phyloP scores from a whole-genome alignment of 2,329 filamentous ascomycete species.

The Trichothecium sympodiale region DNA sequence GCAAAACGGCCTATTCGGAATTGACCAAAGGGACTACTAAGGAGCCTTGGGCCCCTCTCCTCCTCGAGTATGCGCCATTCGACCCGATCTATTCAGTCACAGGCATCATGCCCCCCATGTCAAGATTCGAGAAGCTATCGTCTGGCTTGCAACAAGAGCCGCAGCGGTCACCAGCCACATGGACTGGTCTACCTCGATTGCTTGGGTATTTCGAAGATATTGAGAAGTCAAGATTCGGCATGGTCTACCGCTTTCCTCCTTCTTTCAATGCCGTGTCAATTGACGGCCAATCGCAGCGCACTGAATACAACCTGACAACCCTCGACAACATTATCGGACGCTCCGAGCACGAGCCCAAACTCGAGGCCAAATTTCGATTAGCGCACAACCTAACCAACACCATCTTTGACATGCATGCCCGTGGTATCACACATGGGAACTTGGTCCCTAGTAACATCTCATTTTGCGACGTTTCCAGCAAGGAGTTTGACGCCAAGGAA shows the following conservation, averaged over 20 bases:
- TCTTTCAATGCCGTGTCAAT: conserved; percentile 49
- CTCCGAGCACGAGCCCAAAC: conserved; percentile 47
- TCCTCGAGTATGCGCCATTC: conserved; percentile 62
- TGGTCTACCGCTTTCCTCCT: conserved; percentile 64
- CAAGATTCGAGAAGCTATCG: conserved; percentile 52
- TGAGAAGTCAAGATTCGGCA: conserved; percentile 55
- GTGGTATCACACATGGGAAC: conserved; percentile 60
- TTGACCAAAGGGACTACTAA: conserved; percentile 29
- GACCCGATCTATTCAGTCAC: conserved; percentile 51
- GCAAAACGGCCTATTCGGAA: conserved; percentile 39
- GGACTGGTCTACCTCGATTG: conserved; percentile 49
- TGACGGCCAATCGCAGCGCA: conserved; percentile 36
- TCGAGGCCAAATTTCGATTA: conserved; percentile 68
- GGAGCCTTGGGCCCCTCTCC: conserved; percentile 41
- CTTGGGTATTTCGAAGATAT: conserved; percentile 68
- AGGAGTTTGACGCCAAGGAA: conserved; percentile 27
- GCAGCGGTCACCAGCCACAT: conserved; percentile 40
- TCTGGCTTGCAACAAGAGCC: conserved; percentile 44
- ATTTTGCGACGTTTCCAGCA: conserved; percentile 42
- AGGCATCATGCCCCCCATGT: conserved; percentile 53
- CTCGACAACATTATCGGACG: conserved; percentile 41
- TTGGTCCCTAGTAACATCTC: conserved; percentile 57
- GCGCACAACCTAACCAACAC: conserved; percentile 63
- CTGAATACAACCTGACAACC: conserved; percentile 40
- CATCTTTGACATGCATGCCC: conserved; percentile 61